Percentiles rank a stretch among this genome's conserved stretches.
Evolutionary conservation across 495 filamentous ascomycete genomes (phyloP).

Genomic region (Penicillium maclennaniae): DNA sequence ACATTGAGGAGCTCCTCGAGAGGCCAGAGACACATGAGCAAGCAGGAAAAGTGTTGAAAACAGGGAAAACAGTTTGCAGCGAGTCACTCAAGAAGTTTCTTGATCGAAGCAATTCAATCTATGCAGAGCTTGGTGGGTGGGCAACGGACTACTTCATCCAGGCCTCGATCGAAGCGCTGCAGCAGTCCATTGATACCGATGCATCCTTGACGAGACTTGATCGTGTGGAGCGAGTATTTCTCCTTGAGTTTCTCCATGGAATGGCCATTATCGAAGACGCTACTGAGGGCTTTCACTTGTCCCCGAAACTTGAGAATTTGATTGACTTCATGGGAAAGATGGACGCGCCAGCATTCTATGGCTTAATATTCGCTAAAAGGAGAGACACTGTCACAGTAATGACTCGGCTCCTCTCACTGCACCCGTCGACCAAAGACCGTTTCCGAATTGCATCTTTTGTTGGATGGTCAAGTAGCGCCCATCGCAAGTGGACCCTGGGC

Average conservation of each 20-base stretch:
- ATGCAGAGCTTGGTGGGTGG: conserved; percentile 67
- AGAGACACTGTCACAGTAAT: conserved; percentile 66
- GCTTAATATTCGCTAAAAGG: conserved; percentile 77
- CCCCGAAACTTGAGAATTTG: conserved; percentile 53
- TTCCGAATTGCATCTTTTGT: conserved; percentile 63
- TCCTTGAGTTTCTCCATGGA: conserved; percentile 47
- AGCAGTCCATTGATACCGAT: conserved; percentile 28
- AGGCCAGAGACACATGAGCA: conserved; percentile 22
- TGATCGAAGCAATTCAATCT: conserved; percentile 39
- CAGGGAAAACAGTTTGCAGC: conserved; percentile 58
- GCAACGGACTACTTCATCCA: conserved; percentile 69
- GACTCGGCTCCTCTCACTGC: conserved; percentile 57
- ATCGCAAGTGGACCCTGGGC: conserved; percentile 50
- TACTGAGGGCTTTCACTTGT: conserved; percentile 26
- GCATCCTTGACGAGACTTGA: conserved; percentile 37
- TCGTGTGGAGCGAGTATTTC: conserved; percentile 57
- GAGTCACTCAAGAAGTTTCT: conserved; percentile 60
- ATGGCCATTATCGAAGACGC: conserved; percentile 33
- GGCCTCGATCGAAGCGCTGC: conserved; percentile 49
- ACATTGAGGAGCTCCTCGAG: conserved; percentile 52
- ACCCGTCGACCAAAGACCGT: conserved; percentile 52
- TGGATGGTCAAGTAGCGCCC: conserved; percentile 57
- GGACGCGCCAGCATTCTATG: conserved; percentile 49
- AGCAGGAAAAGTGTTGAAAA: conserved; percentile 45
- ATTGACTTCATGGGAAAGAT: conserved; percentile 49